These are phyloP conservation scores for Xylariales sp. DNA, from an alignment of 2,329 filamentous ascomycete species.

Conservation along the genomic window DNA sequence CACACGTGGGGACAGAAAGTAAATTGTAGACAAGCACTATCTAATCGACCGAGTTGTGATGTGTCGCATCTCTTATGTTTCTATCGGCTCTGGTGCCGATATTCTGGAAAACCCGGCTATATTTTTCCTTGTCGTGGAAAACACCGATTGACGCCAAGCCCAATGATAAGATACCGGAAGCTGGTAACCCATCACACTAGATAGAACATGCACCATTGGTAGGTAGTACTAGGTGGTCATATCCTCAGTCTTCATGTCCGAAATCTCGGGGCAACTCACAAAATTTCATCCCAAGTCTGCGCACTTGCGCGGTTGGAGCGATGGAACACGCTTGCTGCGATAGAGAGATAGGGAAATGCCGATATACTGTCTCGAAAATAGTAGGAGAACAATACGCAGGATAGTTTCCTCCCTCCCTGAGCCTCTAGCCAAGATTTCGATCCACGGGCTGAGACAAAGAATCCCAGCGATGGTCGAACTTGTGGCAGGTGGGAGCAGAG, in stretches of 20 bases:
- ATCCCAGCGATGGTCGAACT: conserved; percentile 5
- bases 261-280: not conserved
- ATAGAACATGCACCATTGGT: not conserved
- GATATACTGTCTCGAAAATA: not conserved
- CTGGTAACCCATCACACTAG: too few species aligned
- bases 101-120: not conserved
- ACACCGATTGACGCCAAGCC: not conserved
- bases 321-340: not conserved
- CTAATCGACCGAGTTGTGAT: not conserved
- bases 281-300: not conserved
- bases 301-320: not conserved
- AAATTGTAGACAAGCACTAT: conserved; percentile 1
- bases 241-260: not conserved
- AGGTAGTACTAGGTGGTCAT: not conserved
- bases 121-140: not conserved
- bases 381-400: not conserved
- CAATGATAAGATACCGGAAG: too few species aligned
- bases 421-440: not conserved
- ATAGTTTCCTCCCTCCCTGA: not conserved
- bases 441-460: not conserved
- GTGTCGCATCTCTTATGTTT: not conserved
- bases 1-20: conserved; percentile 10
- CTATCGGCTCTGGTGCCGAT: not conserved
- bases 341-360: not conserved
- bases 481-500: not conserved